A percentile compares a stretch with the other conserved stretches of the same genome.
These are phyloP conservation scores for Penicillium robsamsonii DNA, from an alignment of 495 filamentous ascomycete genomes.

Conservation along the genomic window DNA sequence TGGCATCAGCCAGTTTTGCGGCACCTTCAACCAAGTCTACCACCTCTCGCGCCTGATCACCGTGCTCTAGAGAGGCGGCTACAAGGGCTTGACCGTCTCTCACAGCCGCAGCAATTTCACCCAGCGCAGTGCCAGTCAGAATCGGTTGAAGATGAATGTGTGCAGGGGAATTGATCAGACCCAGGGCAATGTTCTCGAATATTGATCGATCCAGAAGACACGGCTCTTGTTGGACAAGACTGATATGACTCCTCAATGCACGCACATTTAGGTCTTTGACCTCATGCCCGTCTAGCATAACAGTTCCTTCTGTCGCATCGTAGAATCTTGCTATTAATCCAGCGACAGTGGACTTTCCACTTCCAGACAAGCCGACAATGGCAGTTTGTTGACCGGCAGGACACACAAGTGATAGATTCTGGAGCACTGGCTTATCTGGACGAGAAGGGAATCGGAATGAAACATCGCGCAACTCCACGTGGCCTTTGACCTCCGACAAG, in stretches of 20 bases:
- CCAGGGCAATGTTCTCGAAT: conserved; percentile 64
- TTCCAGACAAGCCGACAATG: conserved; percentile 65
- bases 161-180: conserved; percentile 52
- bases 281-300: conserved; percentile 53
- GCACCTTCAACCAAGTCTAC: conserved; percentile 33
- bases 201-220: conserved; percentile 61
- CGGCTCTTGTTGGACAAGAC: conserved; percentile 65
- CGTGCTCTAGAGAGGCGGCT: conserved; percentile 21
- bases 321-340: conserved; percentile 53
- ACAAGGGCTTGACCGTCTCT: conserved; percentile 30
- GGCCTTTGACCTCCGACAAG: conserved; percentile 32
- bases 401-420: conserved; percentile 15
- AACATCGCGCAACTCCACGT: conserved; percentile 51
- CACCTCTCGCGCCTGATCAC: conserved; percentile 29
- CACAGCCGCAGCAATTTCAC: conserved; percentile 27
- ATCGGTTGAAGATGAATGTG: conserved; percentile 35
- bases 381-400: conserved; percentile 57
- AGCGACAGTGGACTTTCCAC: conserved; percentile 65
- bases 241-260: conserved; percentile 52
- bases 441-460: conserved; percentile 61
- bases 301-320: conserved; percentile 35
- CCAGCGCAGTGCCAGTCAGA: conserved; percentile 22
- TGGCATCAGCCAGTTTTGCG: conserved; percentile 35
- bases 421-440: conserved; percentile 42
- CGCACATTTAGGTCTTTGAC: conserved; percentile 54